Percentiles rank a stretch among this genome's conserved stretches.
Conservation (phyloP, 352 stramenopile genomes). For the Phytophthora sansomeana region DNA sequence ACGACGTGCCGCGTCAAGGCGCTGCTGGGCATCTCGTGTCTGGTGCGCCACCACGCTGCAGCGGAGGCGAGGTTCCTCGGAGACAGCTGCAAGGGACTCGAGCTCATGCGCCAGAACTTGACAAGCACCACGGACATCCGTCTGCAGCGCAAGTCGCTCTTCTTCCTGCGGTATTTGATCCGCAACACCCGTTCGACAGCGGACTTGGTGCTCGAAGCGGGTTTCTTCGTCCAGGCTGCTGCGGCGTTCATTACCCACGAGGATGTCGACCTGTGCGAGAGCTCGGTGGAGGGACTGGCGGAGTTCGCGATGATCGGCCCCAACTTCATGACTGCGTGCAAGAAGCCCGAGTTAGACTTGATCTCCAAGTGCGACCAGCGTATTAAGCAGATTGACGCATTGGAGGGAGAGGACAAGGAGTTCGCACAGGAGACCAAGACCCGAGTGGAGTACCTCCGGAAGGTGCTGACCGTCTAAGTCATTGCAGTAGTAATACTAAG, state of each 20-base stretch:
- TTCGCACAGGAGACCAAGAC: slow-evolving; percentile 68
- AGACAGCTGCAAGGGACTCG: slow-evolving; percentile 61
- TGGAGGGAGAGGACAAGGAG: slow-evolving; percentile 76
- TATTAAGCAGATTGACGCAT: slow-evolving; percentile 67
- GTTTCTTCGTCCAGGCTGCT: slow-evolving; percentile 59
- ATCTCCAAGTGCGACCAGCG: slow-evolving; percentile 56
- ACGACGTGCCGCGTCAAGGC: slow-evolving; percentile 80
- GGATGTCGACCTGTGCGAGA: slow-evolving; percentile 85
- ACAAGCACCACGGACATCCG: slow-evolving; percentile 59
- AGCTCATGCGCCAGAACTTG: slow-evolving; percentile 65
- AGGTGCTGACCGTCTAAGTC: slow-evolving; percentile 41
- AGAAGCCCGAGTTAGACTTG: slow-evolving; percentile 56
- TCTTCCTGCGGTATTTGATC: slow-evolving; percentile 86
- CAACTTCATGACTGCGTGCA: slow-evolving; percentile 66
- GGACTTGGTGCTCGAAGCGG: slow-evolving; percentile 47
- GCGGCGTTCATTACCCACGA: slow-evolving; percentile 65
- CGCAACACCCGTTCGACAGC: slow-evolving; percentile 65
- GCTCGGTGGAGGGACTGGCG: slow-evolving; percentile 67
- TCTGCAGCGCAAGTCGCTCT: slow-evolving; percentile 84
- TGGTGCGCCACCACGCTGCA: slow-evolving; percentile 75
- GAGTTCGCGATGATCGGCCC: slow-evolving; percentile 74
- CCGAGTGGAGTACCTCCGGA: slow-evolving; percentile 60
- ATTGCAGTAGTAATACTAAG: not conserved
- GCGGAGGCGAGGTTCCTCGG: slow-evolving; percentile 69
- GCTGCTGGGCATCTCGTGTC: slow-evolving; percentile 83